Base-by-base conservation (phyloP, 2,329 filamentous ascomycete species). In the Sporothrix variecibatus region DNA sequence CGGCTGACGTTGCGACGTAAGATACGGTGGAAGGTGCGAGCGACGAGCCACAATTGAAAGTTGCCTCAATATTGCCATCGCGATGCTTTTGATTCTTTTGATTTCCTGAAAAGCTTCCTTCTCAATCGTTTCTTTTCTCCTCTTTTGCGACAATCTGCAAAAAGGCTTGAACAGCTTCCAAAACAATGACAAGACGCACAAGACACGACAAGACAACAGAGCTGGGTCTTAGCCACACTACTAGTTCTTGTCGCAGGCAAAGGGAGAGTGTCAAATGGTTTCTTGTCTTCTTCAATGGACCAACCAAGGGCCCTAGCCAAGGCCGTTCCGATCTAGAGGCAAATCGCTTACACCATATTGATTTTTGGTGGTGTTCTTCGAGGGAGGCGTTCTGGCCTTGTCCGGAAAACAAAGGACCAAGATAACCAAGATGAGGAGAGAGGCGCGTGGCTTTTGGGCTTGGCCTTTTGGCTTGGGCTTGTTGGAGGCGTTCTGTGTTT, bases 391-490 rank as follows among this genome's bases (percentile, higher is more conserved):
- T 43, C 23, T 43, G 62, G 38, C 62, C 23, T 46, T 46, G 51
- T 43, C n/a, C 62, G 8, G 58, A 62, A 60, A 20, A 38, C 58
- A 40, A 65, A 65, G 60, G 60, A n/a, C 60, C 34, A 43, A 9
- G n/a, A 43, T 43, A 38, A 26, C 51, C 51, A 62, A 31, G 31
- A 11, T 20, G 5, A 9, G 58, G 11, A 15, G 15, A 49, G 43
- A 49, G 43, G 38, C 38, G 62, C 62, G 62, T 65, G 62, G 62
- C 62, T 28, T 60, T 65, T 65, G 38, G 11, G 62, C 62, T 65
- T 65, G 62, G 62, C 62, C 43, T 26, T 23, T 46, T 65, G 62
- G 62, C n/a, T 65, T 65, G 62, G 62, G 34, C 43, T 43, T 23
- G 38, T n/a, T 28, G 62, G 58, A 46, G 62, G 62, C 62, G 31